These are phyloP conservation scores for Picea sitchensis DNA, from an alignment of 75 land plant species.

Conservation along the genomic window DNA sequence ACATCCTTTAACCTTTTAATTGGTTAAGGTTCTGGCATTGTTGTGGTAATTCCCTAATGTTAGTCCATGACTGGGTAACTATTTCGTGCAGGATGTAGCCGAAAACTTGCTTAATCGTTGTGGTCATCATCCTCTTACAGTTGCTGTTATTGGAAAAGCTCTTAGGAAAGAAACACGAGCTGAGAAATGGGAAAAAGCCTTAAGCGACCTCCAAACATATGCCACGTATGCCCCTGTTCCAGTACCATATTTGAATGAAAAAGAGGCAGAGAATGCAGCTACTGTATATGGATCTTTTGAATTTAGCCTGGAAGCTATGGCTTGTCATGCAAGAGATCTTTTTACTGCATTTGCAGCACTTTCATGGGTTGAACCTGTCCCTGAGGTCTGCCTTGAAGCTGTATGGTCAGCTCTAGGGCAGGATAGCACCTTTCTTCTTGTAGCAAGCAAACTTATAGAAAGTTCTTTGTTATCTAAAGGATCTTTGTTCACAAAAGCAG, in stretches of 20 bases:
- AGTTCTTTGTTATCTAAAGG: too few species aligned
- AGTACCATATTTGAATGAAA: conserved; percentile 42
- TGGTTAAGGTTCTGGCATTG: not conserved
- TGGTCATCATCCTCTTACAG: conserved; percentile 56
- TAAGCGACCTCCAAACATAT: conserved; percentile 13
- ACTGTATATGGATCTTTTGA: conserved; percentile 50
- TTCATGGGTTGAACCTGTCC: conserved; percentile 45
- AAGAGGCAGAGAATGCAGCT: conserved; percentile 38
- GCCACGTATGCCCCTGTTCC: conserved; percentile 53
- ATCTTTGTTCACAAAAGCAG: too few species aligned
- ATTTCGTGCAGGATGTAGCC: conserved; percentile 18
- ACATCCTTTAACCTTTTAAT: not conserved
- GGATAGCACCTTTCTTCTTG: too few species aligned
- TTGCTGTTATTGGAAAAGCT: conserved; percentile 55
- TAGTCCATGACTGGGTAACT: not conserved
- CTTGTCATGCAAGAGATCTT: conserved; percentile 23
- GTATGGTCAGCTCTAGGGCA: conserved; percentile 26
- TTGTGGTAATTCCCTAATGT: not conserved
- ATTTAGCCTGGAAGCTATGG: conserved; percentile 41
- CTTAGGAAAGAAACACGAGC: conserved; percentile 9
- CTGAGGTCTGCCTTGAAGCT: conserved; percentile 45
- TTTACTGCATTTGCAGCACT: conserved; percentile 35
- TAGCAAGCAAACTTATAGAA: too few species aligned
- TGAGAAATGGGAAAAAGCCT: too few species aligned
- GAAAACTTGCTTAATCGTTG: conserved; percentile 43